phyloP scores from a whole-genome alignment of 495 filamentous ascomycete genomes.

The Articulospora tetracladia region DNA sequence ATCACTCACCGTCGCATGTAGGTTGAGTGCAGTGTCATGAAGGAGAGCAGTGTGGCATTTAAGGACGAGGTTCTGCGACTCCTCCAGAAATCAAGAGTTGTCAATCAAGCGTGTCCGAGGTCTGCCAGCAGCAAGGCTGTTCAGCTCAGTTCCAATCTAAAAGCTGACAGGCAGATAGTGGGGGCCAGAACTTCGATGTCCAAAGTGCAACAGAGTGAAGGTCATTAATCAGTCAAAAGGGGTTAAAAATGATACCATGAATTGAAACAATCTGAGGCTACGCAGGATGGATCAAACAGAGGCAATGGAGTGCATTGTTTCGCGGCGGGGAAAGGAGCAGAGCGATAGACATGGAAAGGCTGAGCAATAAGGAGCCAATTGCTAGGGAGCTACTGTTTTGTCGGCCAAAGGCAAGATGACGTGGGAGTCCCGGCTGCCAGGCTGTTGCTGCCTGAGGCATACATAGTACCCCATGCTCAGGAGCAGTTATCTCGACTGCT shows the following conservation, averaged over 20 bases:
- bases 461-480: too few relatives aligned
- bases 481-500: too few relatives aligned
- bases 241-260: background rate
- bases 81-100: background rate
- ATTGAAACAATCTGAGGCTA: too few relatives aligned
- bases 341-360: background rate
- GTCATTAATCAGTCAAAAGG: too few relatives aligned
- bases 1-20: slow-evolving; percentile 4
- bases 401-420: background rate
- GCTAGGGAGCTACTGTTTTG: background rate
- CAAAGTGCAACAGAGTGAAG: too few relatives aligned
- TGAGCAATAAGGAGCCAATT: background rate
- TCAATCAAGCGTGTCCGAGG: background rate
- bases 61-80: background rate
- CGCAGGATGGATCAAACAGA: too few relatives aligned
- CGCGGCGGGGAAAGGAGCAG: too few relatives aligned
- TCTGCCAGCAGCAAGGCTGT: background rate
- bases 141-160: background rate
- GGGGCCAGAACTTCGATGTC: background rate
- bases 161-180: background rate
- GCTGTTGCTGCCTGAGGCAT: too few relatives aligned
- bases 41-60: background rate
- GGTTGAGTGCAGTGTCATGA: background rate
- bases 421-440: too few relatives aligned
- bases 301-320: too few relatives aligned